Base-by-base conservation (phyloP, 768 basidiomycete genomes). In the Hericium erinaceus region DNA sequence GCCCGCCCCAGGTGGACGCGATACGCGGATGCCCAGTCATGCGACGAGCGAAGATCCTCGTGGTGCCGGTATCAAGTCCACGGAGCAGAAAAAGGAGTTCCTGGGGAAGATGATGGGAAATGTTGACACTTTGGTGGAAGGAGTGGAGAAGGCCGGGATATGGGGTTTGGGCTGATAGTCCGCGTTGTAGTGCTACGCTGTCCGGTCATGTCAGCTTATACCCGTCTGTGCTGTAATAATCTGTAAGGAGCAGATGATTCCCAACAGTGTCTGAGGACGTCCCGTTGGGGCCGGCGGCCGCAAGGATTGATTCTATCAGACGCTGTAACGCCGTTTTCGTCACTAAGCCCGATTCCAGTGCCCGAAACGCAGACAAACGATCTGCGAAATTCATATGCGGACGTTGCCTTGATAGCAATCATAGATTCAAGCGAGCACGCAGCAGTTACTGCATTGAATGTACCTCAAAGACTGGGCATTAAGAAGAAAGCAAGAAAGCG, bases 91-190 rank as follows among this genome's bases (percentile, higher is more conserved):
- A 74, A 92, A 87, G 69, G 82, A 83, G 67, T 68, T 89, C 48
- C 66, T 95, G 57, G 87, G 87, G 0, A 84, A 80, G 48, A 85
- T 93, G 82, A 70, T 95, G 48, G 92, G 91, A 3, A 95, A 95
- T 67, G 93, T 95, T 2, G 93, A 95, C 67, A 87, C 89, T 33
- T 77, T 95, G 10, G 90, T 95, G 5, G 90, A 92, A 60, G 86
- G 92, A 0, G 88, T 95, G 38, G 77, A 86, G 60, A 88, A 84
- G 70, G 90, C 89, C 0, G 91, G 92, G 0, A 83, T 94, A 56
- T 95, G 90, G 90, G 91, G 92, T 6, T 68, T 92, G 57, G 82
- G 70, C 38, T 80, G 26, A 51, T 46, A n/a, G 11, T 20, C 20
- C 16, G 15, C 18, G n/a, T 46, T 18, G 44, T 46, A 11, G 20